phyloP scores from a whole-genome alignment of 768 basidiomycete species.

The Russula olivacea region DNA sequence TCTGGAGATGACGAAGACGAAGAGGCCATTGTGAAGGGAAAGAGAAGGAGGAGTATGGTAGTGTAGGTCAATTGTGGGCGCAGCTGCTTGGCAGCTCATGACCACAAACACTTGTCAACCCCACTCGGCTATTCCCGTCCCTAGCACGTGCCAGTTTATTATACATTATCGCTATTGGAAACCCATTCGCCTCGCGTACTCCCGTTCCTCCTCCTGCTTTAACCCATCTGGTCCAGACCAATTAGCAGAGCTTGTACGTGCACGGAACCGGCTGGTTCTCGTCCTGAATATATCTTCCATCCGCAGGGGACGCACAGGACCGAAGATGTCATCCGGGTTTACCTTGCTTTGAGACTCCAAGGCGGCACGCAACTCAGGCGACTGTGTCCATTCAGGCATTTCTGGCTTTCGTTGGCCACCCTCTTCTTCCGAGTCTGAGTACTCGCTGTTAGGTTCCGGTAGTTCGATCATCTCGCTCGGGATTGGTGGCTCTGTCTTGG shows the following conservation, averaged over 20 bases:
- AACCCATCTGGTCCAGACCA: conserved; percentile 92
- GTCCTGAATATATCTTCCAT: conserved; percentile 94
- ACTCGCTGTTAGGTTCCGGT: conserved; percentile 94
- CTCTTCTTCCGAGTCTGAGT: conserved; percentile 94
- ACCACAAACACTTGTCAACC: conserved; percentile 21
- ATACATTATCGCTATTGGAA: conserved; percentile 47
- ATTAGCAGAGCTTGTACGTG: conserved; percentile 90
- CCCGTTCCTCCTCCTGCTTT: conserved; percentile 75
- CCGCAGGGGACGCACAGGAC: conserved; percentile 71
- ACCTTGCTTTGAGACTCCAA: conserved; percentile 78
- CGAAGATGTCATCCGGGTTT: conserved; percentile 90
- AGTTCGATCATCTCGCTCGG: conserved; percentile 82
- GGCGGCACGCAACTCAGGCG: conserved; percentile 75
- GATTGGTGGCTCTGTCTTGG: conserved; percentile 39
- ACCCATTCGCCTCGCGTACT: conserved; percentile 90
- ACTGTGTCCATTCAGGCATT: conserved; percentile 87
- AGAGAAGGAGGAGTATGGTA: conserved; percentile 27
- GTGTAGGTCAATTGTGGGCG: conserved; percentile 25
- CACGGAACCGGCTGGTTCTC: conserved; percentile 74
- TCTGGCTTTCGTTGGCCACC: conserved; percentile 66
- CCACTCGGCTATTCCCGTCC: conserved; percentile 20
- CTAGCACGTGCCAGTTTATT: conserved; percentile 8
- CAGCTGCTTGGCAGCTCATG: neutral
- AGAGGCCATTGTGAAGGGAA: conserved; percentile 52
- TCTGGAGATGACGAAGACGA: conserved; percentile 78